phyloP scores from a whole-genome alignment of 306 rosid genomes.

The Ammopiptanthus mongolicus region DNA sequence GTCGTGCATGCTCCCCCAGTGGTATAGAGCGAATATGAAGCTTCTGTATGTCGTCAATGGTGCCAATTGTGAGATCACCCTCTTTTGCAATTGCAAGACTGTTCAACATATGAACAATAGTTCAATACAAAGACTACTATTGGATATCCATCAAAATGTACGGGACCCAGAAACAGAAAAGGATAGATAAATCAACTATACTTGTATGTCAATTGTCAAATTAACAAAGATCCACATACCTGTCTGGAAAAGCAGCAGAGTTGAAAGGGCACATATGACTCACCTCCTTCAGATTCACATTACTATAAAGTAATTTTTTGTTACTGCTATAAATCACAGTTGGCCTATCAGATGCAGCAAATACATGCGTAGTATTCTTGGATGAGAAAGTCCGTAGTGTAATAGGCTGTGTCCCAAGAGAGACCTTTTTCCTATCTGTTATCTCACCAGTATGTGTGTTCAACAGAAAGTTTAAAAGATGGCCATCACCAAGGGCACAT shows the following conservation, averaged over 20 bases:
- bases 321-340: constrained; percentile 77
- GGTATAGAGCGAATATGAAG: constrained; percentile 78
- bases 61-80: constrained; percentile 76
- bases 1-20: constrained; percentile 67
- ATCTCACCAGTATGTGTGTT: constrained; percentile 34
- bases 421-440: constrained; percentile 64
- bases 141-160: neutral
- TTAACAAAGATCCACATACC: constrained; percentile 29
- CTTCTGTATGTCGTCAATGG: constrained; percentile 75
- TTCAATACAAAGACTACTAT: neutral
- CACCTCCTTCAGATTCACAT: constrained; percentile 74
- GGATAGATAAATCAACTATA: neutral
- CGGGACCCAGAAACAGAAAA: neutral
- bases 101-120: constrained; percentile 6
- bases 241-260: constrained; percentile 82
- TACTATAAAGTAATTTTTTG: constrained; percentile 71
- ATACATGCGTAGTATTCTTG: constrained; percentile 64
- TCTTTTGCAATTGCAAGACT: constrained; percentile 82
- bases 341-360: constrained; percentile 77
- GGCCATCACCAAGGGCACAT: constrained; percentile 79
- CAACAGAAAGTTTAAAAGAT: constrained; percentile 49
- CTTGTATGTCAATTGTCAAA: neutral
- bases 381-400: constrained; percentile 76
- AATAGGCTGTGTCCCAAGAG: constrained; percentile 79
- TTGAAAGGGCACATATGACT: constrained; percentile 83